Evolutionary conservation across 2,329 filamentous ascomycete species (phyloP), one percentile per base, ranked within the genome.

Genomic region (Colletotrichum neosansevieriae): DNA sequence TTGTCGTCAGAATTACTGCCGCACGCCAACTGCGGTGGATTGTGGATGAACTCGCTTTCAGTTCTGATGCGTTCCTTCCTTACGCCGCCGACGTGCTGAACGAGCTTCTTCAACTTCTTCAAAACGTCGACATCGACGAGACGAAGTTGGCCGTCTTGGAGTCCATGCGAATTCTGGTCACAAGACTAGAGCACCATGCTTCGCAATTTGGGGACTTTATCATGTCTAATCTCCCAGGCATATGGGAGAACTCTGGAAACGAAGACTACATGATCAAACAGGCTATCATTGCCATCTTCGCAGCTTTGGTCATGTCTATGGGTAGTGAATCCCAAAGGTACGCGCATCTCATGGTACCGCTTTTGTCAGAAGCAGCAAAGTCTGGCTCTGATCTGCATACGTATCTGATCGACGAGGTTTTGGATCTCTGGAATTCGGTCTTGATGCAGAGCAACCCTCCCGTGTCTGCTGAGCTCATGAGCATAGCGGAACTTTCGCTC

Each of bases 181-280:
- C 91, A 50, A 89, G 94, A 58, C 87, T 98, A 82, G 96, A 97
- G 74, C 86, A 90, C 38, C 85, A 92, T 71, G 91, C 90, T 2
- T 80, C 84, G 1, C 84, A 84, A 51, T 91, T 90, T 70, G 93
- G 93, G 5, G 93, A 97, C 74, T 89, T 91, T 68, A 92, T 99
- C 69, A 91, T 99, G 78, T 84, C 88, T 1, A 87, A 94, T 12
- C 84, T 98, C 6, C 94, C 95, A 0, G 85, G 85, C 4, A 84
- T 98, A 0, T 99, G 96, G 96, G 90, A 93, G 69, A 88, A 91
- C 58, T 94, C 93, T 3, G 93, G 91, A 0, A 80, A 83, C 2
- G 92, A 97, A 69, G 93, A 96, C 75, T 93, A 94, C 79, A 88
- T 98, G 78, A 92, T 98, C 84, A 98, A 98, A 79, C 94, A 98